Evolutionary conservation across 1,284 basidiomycete genomes (phyloP).

Genomic region (Coriolopsis trogii): DNA sequence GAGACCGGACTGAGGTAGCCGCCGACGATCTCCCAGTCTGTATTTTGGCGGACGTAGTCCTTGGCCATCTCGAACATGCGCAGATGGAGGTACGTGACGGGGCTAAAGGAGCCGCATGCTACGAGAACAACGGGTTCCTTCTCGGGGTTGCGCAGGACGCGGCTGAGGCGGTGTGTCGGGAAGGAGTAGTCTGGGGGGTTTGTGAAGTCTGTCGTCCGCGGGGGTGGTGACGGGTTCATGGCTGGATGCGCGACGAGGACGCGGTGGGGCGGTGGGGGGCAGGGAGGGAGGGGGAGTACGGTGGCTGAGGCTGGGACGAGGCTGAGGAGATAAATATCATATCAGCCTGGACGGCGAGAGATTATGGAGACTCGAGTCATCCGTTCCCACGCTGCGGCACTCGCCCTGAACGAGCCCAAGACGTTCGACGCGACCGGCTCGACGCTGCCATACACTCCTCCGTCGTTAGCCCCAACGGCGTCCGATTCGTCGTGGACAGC

Average conservation of each 20-base stretch:
- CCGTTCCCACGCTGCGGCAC: constrained; percentile 23
- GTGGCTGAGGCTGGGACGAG: neutral
- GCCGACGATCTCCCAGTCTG: constrained; percentile 91
- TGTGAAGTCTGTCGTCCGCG: constrained; percentile 36
- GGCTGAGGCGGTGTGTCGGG: constrained; percentile 62
- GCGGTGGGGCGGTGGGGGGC: neutral
- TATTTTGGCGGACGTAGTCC: constrained; percentile 92
- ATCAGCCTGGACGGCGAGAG: constrained; percentile 4
- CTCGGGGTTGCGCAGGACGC: constrained; percentile 57
- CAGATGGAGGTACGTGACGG: constrained; percentile 81
- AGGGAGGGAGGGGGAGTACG: constrained; percentile 2
- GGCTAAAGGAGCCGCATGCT: constrained; percentile 82
- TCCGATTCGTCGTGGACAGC: neutral
- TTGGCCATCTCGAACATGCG: constrained; percentile 99
- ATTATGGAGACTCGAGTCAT: constrained; percentile 20
- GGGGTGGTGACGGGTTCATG: constrained; percentile 15
- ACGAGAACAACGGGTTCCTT: constrained; percentile 79
- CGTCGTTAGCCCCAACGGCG: neutral
- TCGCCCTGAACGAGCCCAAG: too few species aligned
- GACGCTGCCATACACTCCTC: neutral
- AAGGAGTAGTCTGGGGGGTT: constrained; percentile 69
- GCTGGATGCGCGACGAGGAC: constrained; percentile 1
- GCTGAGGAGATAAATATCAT: constrained; percentile 1
- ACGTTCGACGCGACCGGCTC: neutral
- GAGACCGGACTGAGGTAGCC: constrained; percentile 95